Percentiles rank a stretch among this genome's conserved stretches.
These are phyloP conservation scores for Diaporthe ilicicola DNA, from an alignment of 2,329 filamentous ascomycete species.

Conservation along the genomic window DNA sequence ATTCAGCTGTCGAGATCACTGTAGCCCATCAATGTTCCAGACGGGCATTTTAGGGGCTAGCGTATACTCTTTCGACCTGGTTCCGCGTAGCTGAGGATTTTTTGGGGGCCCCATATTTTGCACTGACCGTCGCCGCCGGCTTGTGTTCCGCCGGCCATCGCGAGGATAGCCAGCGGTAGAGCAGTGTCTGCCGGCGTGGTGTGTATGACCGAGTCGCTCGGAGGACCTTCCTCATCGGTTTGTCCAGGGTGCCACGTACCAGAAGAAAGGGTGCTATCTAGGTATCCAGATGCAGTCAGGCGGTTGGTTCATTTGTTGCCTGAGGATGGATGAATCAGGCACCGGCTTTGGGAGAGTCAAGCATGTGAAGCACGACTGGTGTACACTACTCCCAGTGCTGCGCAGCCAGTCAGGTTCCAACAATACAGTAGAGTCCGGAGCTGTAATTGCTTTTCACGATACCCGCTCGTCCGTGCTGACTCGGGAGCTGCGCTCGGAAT, in stretches of 20 bases:
- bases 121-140: neutral
- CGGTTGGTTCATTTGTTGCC: neutral
- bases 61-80: too few relatives aligned
- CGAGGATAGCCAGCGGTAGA: neutral
- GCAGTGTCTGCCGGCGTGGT: neutral
- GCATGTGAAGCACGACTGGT: neutral
- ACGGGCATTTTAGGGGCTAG: too few relatives aligned
- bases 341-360: conserved; percentile 3
- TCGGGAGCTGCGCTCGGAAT: conserved; percentile 3
- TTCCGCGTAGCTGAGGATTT: too few relatives aligned
- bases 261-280: neutral
- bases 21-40: too few relatives aligned
- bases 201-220: neutral
- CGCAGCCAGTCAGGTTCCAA: neutral
- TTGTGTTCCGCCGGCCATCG: neutral
- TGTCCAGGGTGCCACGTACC: neutral
- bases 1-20: too few relatives aligned
- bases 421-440: neutral
- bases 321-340: neutral
- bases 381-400: neutral
- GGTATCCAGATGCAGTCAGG: neutral
- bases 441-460: neutral
- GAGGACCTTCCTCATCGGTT: neutral
- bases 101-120: neutral
- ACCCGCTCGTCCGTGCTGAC: conserved; percentile 7